Base-by-base conservation (phyloP, 176 grass and related monocot genomes). In the Musa troglodytarum region DNA sequence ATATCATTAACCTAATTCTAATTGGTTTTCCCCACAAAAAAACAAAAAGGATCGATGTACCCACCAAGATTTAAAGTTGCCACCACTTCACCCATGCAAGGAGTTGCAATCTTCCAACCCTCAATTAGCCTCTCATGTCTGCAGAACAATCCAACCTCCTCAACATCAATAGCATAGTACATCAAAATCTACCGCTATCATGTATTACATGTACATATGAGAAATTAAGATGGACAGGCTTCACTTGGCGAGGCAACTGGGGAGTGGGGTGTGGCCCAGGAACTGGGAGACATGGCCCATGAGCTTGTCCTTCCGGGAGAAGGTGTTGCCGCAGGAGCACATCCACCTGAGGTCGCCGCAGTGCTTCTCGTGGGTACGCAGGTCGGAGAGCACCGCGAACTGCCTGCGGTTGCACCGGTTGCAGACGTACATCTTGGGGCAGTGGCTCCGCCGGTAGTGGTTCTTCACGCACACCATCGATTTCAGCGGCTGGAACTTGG, bases 401-500 rank as follows among this genome's bases (percentile, higher is more conserved):
- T 91, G 87, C 81, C 93, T 98, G 43, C 80, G 56, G 69, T 87
- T 83, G 90, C 95, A 98, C n/a, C 95, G 95, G 73, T 91, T 93
- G 88, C 95, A 98, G 1, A 89, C 82, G 54, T 89, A 98, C 95
- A 98, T 93, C 88, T 98, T 98, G 24, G 90, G 88, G 84, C 95
- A 98, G 79, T 93, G 95, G 86, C 86, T 98, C 19, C 94, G 85
- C 84, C 89, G 91, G 88, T 98, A 98, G 84, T 98, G 95, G 77
- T 98, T 98, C 84, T 91, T 98, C 23, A 79, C 90, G 77, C 90
- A 98, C 70, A 93, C 84, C 22, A 87, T 80, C 54, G 90, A 89
- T 74, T 93, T 98, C 12, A 98, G 86, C 1, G 95, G 95, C 80
- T 93, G 95, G 85, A 98, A 98, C 86, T 89, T 91, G 75, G 86